Conservation (phyloP, 345 rosid genomes). For the Alliaria petiolata region DNA sequence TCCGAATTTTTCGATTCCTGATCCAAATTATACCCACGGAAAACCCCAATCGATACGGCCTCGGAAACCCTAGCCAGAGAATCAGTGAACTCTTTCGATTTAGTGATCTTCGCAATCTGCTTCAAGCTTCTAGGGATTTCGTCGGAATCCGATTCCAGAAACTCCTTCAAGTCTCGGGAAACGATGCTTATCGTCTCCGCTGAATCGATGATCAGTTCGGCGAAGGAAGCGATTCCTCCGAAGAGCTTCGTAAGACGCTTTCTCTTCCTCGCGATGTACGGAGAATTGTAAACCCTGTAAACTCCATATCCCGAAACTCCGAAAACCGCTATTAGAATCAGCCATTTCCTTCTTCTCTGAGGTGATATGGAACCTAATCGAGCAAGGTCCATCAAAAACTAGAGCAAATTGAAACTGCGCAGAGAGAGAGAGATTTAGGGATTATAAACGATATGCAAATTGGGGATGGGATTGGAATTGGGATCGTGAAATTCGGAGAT, state of each 20-base stretch:
- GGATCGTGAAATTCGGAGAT: not conserved
- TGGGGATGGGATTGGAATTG: not conserved
- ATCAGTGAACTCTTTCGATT: conserved; percentile 64
- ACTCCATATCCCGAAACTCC: conserved; percentile 74
- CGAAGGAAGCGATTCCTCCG: conserved; percentile 48
- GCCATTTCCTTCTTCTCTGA: conserved; percentile 58
- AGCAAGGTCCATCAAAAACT: conserved; percentile 40
- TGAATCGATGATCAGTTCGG: conserved; percentile 68
- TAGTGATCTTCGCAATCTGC: conserved; percentile 68
- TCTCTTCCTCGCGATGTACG: conserved; percentile 58
- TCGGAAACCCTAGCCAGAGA: conserved; percentile 56
- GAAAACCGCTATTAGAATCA: conserved; percentile 41
- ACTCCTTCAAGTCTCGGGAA: conserved; percentile 62
- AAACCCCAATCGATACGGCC: conserved; percentile 59
- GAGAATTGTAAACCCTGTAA: conserved; percentile 56
- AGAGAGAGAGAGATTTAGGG: not conserved
- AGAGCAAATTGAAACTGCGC: not conserved
- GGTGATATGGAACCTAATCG: conserved; percentile 37
- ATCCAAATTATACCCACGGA: conserved; percentile 42
- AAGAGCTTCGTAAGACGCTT: conserved; percentile 50
- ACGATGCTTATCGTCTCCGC: conserved; percentile 54
- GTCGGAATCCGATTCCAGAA: conserved; percentile 66
- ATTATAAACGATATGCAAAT: not conserved
- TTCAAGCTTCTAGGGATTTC: conserved; percentile 77
- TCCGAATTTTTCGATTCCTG: conserved; percentile 16